Percentiles rank a stretch among this genome's conserved stretches.
These are phyloP conservation scores for Fomitopsis schrenkii DNA, from an alignment of 1,284 basidiomycete genomes.

Conservation along the genomic window DNA sequence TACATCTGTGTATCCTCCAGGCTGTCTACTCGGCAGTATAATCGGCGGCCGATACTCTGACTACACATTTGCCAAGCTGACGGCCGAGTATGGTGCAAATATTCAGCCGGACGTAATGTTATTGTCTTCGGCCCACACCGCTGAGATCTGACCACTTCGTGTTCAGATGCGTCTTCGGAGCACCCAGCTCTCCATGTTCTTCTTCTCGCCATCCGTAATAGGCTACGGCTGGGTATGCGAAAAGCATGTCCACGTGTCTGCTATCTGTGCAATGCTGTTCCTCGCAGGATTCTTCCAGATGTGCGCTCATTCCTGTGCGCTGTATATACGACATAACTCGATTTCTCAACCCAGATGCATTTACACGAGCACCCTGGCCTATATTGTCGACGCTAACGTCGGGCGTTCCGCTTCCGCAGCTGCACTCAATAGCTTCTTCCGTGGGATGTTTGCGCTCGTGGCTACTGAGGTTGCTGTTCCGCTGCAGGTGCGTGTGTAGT, in stretches of 20 bases:
- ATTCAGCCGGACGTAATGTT: constrained; percentile 59
- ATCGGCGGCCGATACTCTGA: constrained; percentile 81
- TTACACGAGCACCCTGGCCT: constrained; percentile 57
- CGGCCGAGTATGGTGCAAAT: constrained; percentile 55
- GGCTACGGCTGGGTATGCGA: constrained; percentile 78
- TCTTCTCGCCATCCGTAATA: constrained; percentile 56
- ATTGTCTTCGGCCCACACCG: neutral
- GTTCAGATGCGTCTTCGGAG: constrained; percentile 72
- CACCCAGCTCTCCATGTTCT: constrained; percentile 51
- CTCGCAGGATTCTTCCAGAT: constrained; percentile 66
- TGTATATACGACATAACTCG: neutral
- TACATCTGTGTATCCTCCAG: constrained; percentile 25
- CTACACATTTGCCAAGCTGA: constrained; percentile 50
- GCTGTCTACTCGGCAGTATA: constrained; percentile 66
- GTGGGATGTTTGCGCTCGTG: constrained; percentile 67
- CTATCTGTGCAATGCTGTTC: constrained; percentile 60
- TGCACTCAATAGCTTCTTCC: constrained; percentile 67
- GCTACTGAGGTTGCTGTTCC: constrained; percentile 66
- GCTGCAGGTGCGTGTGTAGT: constrained; percentile 42
- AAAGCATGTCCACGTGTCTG: constrained; percentile 58
- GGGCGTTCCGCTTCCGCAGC: constrained; percentile 69
- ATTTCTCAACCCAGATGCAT: constrained; percentile 8
- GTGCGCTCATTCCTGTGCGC: constrained; percentile 33
- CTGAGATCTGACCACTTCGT: neutral
- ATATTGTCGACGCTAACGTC: constrained; percentile 71